phyloP scores from a whole-genome alignment of 2,329 filamentous ascomycete genomes.

The Pyrenophora graminea region DNA sequence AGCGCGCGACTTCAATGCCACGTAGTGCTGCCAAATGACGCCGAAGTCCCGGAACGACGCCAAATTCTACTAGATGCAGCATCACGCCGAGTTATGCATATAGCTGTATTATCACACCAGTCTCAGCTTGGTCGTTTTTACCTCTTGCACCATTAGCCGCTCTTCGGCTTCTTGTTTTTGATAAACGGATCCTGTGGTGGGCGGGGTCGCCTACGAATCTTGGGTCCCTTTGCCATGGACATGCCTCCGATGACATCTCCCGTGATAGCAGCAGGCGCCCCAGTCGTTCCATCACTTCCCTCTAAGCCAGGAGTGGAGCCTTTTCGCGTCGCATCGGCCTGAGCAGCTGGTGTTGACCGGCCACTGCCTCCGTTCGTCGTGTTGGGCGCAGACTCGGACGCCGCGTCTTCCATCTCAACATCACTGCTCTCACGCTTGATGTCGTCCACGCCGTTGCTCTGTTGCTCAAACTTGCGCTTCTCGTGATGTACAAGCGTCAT shows the following conservation, averaged over 20 bases:
- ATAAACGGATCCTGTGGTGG: constrained; percentile 35
- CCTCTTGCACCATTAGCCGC: constrained; percentile 17
- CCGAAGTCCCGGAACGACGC: background rate
- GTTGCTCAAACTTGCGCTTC: constrained; percentile 71
- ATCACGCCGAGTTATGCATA: constrained; percentile 10
- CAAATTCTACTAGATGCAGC: constrained; percentile 1
- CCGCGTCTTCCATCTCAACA: constrained; percentile 37
- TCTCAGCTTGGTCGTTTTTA: background rate
- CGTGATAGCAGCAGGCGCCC: constrained; percentile 3
- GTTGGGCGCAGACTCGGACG: constrained; percentile 30
- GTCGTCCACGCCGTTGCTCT: constrained; percentile 70
- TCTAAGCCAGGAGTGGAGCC: constrained; percentile 22
- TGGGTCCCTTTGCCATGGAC: constrained; percentile 33
- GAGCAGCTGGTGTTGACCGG: constrained; percentile 32
- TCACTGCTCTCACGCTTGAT: constrained; percentile 33
- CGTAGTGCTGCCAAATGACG: constrained; percentile 6
- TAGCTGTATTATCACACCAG: background rate
- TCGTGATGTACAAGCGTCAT: constrained; percentile 78
- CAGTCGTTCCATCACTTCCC: constrained; percentile 11
- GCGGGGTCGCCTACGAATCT: constrained; percentile 37
- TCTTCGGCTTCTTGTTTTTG: constrained; percentile 34
- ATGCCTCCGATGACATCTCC: constrained; percentile 28
- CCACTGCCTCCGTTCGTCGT: constrained; percentile 29
- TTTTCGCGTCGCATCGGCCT: constrained; percentile 19
- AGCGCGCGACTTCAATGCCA: constrained; percentile 7